Percentiles rank a stretch among this genome's conserved stretches.
These are phyloP conservation scores for Nicotiana knightiana DNA, from an alignment of 257 asterid genomes.

Conservation along the genomic window DNA sequence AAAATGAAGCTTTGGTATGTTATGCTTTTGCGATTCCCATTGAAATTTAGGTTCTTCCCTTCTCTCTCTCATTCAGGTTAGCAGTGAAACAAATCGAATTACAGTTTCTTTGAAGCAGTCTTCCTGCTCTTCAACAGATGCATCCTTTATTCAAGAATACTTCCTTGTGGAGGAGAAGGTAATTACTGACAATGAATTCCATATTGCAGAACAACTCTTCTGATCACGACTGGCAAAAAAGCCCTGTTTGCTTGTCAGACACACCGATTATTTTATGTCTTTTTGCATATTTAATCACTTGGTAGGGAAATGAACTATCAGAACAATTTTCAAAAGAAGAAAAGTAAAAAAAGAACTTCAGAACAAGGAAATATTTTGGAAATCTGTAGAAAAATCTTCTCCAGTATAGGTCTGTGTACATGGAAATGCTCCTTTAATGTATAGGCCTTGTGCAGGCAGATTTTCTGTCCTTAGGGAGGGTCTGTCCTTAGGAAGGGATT, in stretches of 20 bases:
- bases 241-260: neutral
- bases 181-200: neutral
- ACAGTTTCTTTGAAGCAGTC: constrained; percentile 90
- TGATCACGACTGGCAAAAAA: neutral
- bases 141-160: constrained; percentile 83
- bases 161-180: constrained; percentile 90
- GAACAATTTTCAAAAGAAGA: neutral
- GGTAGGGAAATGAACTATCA: neutral
- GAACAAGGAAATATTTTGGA: neutral
- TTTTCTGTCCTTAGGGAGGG: neutral
- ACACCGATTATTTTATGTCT: neutral
- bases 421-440: neutral
- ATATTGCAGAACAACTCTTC: neutral
- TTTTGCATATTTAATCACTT: neutral
- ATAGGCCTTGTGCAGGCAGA: neutral
- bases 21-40: constrained; percentile 1
- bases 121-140: constrained; percentile 66
- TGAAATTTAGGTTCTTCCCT: constrained; percentile 10
- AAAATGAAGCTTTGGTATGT: neutral
- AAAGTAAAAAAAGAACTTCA: no score
- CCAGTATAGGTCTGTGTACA: neutral
- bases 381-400: neutral
- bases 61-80: constrained; percentile 46
- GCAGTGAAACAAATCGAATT: constrained; percentile 64
- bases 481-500: neutral